Evolutionary conservation across 495 filamentous ascomycete species (phyloP).

Genomic region (Xylaria acuta): DNA sequence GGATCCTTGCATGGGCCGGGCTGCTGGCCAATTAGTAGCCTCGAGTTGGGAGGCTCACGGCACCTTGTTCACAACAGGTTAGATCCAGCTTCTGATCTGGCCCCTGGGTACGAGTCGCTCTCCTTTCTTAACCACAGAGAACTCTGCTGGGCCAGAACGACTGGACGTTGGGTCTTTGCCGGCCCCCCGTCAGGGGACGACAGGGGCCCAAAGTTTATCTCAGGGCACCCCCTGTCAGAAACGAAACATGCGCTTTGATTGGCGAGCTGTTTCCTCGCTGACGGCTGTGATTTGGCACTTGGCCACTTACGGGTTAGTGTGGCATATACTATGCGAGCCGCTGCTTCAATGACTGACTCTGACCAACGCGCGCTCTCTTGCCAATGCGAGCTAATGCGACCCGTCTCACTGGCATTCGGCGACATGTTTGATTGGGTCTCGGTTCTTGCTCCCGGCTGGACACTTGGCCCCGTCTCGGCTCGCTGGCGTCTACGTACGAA

Average conservation of each 20-base stretch:
- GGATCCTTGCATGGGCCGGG: neutral
- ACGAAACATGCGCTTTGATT: slow-evolving; percentile 14
- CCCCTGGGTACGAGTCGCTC: slow-evolving; percentile 11
- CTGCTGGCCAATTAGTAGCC: slow-evolving; percentile 9
- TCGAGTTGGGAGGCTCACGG: neutral
- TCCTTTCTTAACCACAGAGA: neutral
- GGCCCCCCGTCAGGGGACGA: slow-evolving; percentile 4
- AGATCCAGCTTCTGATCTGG: slow-evolving; percentile 1
- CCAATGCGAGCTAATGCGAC: neutral
- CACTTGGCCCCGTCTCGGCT: neutral
- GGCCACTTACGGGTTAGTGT: neutral
- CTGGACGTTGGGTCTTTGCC: slow-evolving; percentile 15
- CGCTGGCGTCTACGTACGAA: neutral
- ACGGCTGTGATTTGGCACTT: neutral
- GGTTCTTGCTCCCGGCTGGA: neutral
- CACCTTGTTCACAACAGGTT: neutral
- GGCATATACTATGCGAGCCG: neutral
- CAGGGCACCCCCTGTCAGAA: slow-evolving; percentile 11
- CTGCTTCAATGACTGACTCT: slow-evolving; percentile 12
- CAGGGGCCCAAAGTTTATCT: slow-evolving; percentile 5
- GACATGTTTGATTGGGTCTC: slow-evolving; percentile 22
- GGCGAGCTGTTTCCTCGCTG: slow-evolving; percentile 13
- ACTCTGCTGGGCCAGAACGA: slow-evolving; percentile 4
- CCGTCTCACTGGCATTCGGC: neutral
- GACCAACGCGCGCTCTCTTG: neutral